Percentiles rank a stretch among this genome's conserved stretches.
These are phyloP conservation scores for Mycena pura DNA, from an alignment of 768 basidiomycete species.

Conservation along the genomic window DNA sequence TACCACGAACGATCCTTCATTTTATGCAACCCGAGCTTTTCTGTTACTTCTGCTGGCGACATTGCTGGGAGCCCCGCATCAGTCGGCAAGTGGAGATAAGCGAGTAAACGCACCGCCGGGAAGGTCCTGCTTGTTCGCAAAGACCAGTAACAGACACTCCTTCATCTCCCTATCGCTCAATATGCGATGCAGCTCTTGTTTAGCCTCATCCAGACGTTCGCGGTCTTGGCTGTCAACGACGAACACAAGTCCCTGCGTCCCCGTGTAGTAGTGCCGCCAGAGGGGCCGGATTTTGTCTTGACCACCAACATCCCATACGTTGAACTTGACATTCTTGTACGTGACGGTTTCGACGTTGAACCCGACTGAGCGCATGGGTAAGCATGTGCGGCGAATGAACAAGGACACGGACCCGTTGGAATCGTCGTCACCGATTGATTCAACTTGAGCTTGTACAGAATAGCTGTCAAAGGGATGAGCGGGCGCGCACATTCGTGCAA, in stretches of 20 bases:
- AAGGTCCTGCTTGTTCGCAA: slow-evolving; percentile 99
- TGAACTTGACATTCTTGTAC: slow-evolving; percentile 98
- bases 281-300: slow-evolving; percentile 99
- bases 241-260: slow-evolving; percentile 97
- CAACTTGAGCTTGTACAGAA: slow-evolving; percentile 98
- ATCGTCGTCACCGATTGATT: slow-evolving; percentile 99
- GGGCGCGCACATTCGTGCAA: slow-evolving; percentile 2
- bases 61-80: slow-evolving; percentile 64
- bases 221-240: slow-evolving; percentile 97
- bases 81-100: slow-evolving; percentile 1
- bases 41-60: slow-evolving; percentile 99
- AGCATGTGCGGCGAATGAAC: slow-evolving; percentile 12
- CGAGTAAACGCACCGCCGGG: slow-evolving; percentile 76
- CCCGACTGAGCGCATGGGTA: slow-evolving; percentile 63
- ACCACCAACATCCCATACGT: slow-evolving; percentile 98
- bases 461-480: slow-evolving; percentile 62
- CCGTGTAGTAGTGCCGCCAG: slow-evolving; percentile 99
- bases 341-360: slow-evolving; percentile 99
- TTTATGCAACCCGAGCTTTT: slow-evolving; percentile 91
- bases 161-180: slow-evolving; percentile 98
- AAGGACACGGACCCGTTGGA: slow-evolving; percentile 75
- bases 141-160: slow-evolving; percentile 95
- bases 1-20: slow-evolving; percentile 99
- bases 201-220: slow-evolving; percentile 95
- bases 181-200: slow-evolving; percentile 94